phyloP scores from a whole-genome alignment of 2,329 filamentous ascomycete genomes.

The Calonectria fujianensis region DNA sequence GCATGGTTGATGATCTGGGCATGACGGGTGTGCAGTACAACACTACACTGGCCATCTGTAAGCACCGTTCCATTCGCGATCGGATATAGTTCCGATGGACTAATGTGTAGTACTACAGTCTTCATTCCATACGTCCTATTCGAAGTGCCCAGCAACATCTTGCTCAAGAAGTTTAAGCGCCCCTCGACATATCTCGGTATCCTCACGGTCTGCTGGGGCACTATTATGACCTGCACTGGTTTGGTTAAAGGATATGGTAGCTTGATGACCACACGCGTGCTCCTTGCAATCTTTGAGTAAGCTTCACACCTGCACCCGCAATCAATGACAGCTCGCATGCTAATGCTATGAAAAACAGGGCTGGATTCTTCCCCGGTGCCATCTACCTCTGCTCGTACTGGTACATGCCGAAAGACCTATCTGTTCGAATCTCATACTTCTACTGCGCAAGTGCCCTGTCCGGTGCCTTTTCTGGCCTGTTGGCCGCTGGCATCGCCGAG shows the following conservation, averaged over 20 bases:
- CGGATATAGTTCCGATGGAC: conserved; percentile 59
- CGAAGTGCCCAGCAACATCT: conserved; percentile 54
- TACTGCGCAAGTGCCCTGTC: conserved; percentile 86
- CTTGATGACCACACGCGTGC: conserved; percentile 77
- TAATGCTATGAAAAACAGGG: conserved; percentile 52
- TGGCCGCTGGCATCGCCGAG: conserved; percentile 79
- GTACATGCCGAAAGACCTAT: conserved; percentile 85
- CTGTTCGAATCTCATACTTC: conserved; percentile 83
- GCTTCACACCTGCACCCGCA: conserved; percentile 34
- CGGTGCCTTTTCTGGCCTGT: conserved; percentile 82
- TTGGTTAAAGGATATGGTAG: conserved; percentile 75
- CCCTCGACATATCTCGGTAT: conserved; percentile 51
- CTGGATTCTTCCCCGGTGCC: conserved; percentile 82
- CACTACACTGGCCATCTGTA: conserved; percentile 72
- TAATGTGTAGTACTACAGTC: conserved; percentile 21
- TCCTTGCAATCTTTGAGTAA: conserved; percentile 79
- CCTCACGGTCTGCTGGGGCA: conserved; percentile 72
- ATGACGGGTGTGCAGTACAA: conserved; percentile 78
- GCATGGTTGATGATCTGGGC: conserved; percentile 59
- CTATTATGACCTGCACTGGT: conserved; percentile 79
- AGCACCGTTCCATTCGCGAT: conserved; percentile 68
- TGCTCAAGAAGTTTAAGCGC: conserved; percentile 53
- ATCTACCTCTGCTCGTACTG: conserved; percentile 86
- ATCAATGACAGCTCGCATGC: background rate
- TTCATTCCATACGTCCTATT: conserved; percentile 51